Evolutionary conservation across 441 rosid genomes (phyloP), one percentile per base, ranked within the genome.

Genomic region (Populus hybrid): DNA sequence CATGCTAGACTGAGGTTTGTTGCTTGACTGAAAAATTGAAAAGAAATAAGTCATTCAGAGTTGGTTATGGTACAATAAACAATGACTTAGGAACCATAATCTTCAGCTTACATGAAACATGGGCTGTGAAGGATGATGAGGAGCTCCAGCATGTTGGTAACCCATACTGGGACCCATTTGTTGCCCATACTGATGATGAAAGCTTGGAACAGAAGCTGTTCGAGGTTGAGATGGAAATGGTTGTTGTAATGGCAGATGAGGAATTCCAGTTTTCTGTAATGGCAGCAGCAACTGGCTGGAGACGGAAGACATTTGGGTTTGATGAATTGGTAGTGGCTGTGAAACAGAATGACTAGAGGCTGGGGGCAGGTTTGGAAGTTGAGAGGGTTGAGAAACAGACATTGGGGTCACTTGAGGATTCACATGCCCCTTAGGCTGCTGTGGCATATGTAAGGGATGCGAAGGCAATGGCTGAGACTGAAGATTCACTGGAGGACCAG

Each of bases 61-160:
- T 50, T 46, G 34, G 32, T 20, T 23, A 28, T 36, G 77, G 67
- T 79, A 76, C 64, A 46, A 2, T 8, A 64, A 64, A 59, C 2
- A 46, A 46, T 73, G 24, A 36, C 35, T 40, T 54, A 18, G 30
- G 74, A 83, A 65, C 11, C 59, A 64, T 38, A 67, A 83, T 54
- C 70, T 80, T 77, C 69, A 76, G 69, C 97, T 88, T 83, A 94
- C 98, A 84, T 88, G 98, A 88, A 83, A 94, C 83, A 87, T 78
- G 28, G 94, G 89, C 65, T 93, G 97, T 72, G 95, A 87, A 78
- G 70, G 86, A 86, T 92, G 96, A 81, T 93, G 98, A 84, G 90
- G 90, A 76, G 86, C 88, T 67, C 82, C 89, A 75, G 89, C 83
- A 73, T 88, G 95, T 73, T 90, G 97, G 84, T 88, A 93, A 76